Conservation (phyloP, 345 rosid genomes). For the Trapa bicornis region DNA sequence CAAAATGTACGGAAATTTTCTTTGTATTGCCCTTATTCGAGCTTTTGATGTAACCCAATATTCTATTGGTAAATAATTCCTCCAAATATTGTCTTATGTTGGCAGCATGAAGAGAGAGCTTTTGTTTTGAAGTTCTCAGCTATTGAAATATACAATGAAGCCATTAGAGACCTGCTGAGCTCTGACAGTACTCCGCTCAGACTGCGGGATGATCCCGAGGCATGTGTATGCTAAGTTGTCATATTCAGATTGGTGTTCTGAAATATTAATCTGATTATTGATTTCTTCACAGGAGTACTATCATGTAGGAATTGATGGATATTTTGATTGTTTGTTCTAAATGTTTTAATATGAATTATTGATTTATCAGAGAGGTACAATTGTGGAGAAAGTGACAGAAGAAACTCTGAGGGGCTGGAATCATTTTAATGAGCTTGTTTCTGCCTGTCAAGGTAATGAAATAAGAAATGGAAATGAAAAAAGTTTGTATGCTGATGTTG, state of each 20-base stretch:
- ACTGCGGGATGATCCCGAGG: constrained; percentile 94
- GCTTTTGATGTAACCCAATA: background rate
- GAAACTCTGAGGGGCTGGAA: constrained; percentile 75
- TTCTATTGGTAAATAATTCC: constrained; percentile 2
- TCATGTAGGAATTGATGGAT: constrained; percentile 70
- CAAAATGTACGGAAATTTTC: constrained; percentile 38
- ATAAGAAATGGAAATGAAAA: background rate
- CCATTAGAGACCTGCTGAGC: constrained; percentile 76
- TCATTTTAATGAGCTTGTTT: constrained; percentile 78
- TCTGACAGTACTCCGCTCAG: constrained; percentile 62
- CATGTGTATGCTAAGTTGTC: constrained; percentile 12
- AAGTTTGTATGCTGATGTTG: background rate
- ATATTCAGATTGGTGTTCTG: background rate
- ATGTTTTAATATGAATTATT: no score
- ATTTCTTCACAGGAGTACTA: constrained; percentile 59
- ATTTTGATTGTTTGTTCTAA: no score
- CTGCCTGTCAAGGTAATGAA: constrained; percentile 72
- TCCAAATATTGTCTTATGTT: constrained; percentile 6
- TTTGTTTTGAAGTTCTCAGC: constrained; percentile 90
- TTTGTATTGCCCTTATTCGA: background rate
- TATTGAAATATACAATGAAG: constrained; percentile 96
- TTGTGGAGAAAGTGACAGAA: constrained; percentile 76
- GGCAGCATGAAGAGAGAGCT: constrained; percentile 87
- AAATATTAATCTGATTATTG: constrained; percentile 10
- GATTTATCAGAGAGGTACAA: constrained; percentile 53